Conservation (phyloP, 1,284 basidiomycete species). For the Leccinum holopus region DNA sequence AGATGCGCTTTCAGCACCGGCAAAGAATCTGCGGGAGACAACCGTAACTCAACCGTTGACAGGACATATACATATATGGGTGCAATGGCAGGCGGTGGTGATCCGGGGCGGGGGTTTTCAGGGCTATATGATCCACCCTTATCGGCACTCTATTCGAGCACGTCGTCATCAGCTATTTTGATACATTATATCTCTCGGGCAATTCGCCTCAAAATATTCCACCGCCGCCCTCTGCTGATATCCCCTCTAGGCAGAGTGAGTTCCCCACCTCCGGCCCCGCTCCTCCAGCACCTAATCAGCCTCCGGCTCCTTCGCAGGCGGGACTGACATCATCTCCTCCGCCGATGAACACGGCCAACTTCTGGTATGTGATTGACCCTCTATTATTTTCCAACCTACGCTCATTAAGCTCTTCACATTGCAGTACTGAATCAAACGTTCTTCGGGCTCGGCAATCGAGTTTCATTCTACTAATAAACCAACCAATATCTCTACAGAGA, state of each 20-base stretch:
- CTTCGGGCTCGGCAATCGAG: no score
- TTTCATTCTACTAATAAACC: no score
- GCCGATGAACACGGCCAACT: conserved; percentile 40
- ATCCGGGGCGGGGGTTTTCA: conserved; percentile 21
- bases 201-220: conserved; percentile 48
- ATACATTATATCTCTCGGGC: conserved; percentile 32
- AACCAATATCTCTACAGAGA: no score
- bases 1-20: conserved; percentile 34
- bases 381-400: no score
- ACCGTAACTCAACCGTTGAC: conserved; percentile 24
- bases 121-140: conserved; percentile 29
- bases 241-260: conserved; percentile 54
- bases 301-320: conserved; percentile 42
- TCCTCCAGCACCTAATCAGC: no score
- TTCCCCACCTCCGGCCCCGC: conserved; percentile 44
- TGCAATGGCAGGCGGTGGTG: conserved; percentile 17
- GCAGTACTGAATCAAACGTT: no score
- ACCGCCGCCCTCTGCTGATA: conserved; percentile 42
- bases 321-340: conserved; percentile 46
- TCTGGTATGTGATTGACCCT: no score
- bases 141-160: conserved; percentile 48
- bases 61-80: conserved; percentile 15
- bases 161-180: conserved; percentile 40
- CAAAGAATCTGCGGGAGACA: conserved; percentile 34
- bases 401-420: no score